These are phyloP conservation scores for Penicillium arizonense DNA, from an alignment of 495 filamentous ascomycete genomes.

Conservation along the genomic window DNA sequence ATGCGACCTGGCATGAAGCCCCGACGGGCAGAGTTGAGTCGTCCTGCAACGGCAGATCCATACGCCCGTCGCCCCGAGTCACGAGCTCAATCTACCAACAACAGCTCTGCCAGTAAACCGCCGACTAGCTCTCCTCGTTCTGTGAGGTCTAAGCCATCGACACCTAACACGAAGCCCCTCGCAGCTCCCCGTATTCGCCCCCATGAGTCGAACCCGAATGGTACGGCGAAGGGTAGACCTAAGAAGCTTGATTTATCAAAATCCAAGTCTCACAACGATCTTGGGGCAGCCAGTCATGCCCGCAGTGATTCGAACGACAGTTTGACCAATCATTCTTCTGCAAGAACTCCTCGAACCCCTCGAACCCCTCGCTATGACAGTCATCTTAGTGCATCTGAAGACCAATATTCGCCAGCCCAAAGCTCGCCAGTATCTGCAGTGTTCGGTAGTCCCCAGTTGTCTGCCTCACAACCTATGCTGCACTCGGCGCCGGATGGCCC, in stretches of 20 bases:
- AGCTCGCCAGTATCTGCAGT: conserved; percentile 35
- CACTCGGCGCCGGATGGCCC: not conserved
- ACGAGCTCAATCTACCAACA: conserved; percentile 8
- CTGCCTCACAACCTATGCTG: conserved; percentile 14
- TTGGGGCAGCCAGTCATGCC: conserved; percentile 15
- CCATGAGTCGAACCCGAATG: conserved; percentile 23
- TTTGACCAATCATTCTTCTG: conserved; percentile 12
- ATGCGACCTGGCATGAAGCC: conserved; percentile 52
- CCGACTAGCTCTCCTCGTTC: conserved; percentile 41
- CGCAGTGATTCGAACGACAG: conserved; percentile 32
- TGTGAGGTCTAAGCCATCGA: conserved; percentile 27
- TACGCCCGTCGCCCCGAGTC: conserved; percentile 44
- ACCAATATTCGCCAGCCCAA: conserved; percentile 50
- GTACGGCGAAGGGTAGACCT: conserved; percentile 33
- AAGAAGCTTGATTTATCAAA: conserved; percentile 41
- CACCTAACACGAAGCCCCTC: conserved; percentile 27
- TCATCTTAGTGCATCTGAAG: conserved; percentile 57
- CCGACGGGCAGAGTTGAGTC: conserved; percentile 46
- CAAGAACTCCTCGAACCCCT: conserved; percentile 2
- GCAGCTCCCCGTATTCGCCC: conserved; percentile 31
- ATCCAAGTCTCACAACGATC: conserved; percentile 27
- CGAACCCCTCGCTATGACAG: conserved; percentile 30
- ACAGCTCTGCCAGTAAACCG: conserved; percentile 34
- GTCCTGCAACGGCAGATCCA: conserved; percentile 60
- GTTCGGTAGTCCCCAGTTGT: conserved; percentile 27